Base-by-base conservation (phyloP, 2,329 filamentous ascomycete species). In the Hymenoscyphus fructigenus region DNA sequence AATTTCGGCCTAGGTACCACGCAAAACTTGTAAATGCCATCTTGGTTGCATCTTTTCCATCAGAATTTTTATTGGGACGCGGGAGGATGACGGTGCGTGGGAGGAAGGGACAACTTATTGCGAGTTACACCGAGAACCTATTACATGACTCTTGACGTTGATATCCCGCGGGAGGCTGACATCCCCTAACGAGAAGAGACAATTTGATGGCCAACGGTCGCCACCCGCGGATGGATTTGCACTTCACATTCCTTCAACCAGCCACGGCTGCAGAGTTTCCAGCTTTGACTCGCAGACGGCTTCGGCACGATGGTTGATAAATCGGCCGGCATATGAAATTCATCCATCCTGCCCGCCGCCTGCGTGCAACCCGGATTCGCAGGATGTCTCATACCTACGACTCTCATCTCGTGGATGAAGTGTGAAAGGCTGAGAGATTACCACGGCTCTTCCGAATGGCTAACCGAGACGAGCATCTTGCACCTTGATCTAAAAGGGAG, bases 361-460 rank as follows among this genome's bases (percentile, higher is more conserved):
- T 15, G 36, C 36, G 36, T 38, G 36, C 44, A 47, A 23, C 12
- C 20, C 17, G n/a, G 20, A n/a, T 20, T 7, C 17, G 44, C 17
- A 47, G 44, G n/a, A 20, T 23, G 44, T 23, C 44, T 23, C 32
- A 34, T n/a, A n/a, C n/a, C n/a, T 34, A 34, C 32, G 32, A 34
- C 10, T 38, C 36, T 38, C 47, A 26, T 53, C 47, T 53, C 23
- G 44, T 50, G 44, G 44, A 26, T 50, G 44, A 50, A 23, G 44
- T 50, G 34, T 36, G 34, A 36, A 36, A 36, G 9, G 36, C 14
- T 38, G 36, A 50, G 20, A 14, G 47, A 53, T 53, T 53, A 53
- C 47, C 47, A 53, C 47, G 47, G 47, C 47, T 12, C 47, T 53
- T 53, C 20, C 47, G 47, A 53, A 53, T 53, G 47, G 47, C 23